Evolutionary conservation across 2,329 filamentous ascomycete genomes (phyloP).

Genomic region (Fusarium proliferatum): DNA sequence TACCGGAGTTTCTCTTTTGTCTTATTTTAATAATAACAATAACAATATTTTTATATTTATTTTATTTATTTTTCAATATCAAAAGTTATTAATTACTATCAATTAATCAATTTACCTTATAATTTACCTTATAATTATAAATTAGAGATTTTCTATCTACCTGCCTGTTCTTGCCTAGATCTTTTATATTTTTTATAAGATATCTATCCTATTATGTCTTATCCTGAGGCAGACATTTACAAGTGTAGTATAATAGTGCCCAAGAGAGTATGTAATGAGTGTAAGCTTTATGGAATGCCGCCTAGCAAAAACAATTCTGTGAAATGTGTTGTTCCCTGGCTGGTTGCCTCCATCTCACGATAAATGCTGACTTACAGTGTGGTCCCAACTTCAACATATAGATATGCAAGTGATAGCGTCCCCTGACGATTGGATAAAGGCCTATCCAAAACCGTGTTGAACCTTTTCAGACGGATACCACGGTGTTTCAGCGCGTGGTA

Average conservation of each 20-base stretch:
- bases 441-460: background rate
- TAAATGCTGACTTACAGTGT: background rate
- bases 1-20: slow-evolving; percentile 2
- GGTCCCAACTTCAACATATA: background rate
- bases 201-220: too few relatives aligned
- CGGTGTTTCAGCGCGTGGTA: background rate
- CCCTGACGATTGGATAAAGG: background rate
- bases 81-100: too few relatives aligned
- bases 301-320: background rate
- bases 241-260: background rate
- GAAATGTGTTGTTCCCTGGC: background rate
- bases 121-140: background rate
- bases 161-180: background rate
- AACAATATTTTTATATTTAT: too few relatives aligned
- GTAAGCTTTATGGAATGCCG: background rate
- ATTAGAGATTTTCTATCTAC: background rate
- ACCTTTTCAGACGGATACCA: background rate
- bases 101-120: too few relatives aligned
- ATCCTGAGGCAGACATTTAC: background rate
- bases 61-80: too few relatives aligned
- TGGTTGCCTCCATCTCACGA: background rate
- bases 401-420: background rate
- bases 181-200: background rate
- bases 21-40: background rate
- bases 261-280: too few relatives aligned